Evolutionary conservation across 257 asterid genomes (phyloP), one percentile per base, ranked within the genome.

Genomic region (Asclepias syriaca): DNA sequence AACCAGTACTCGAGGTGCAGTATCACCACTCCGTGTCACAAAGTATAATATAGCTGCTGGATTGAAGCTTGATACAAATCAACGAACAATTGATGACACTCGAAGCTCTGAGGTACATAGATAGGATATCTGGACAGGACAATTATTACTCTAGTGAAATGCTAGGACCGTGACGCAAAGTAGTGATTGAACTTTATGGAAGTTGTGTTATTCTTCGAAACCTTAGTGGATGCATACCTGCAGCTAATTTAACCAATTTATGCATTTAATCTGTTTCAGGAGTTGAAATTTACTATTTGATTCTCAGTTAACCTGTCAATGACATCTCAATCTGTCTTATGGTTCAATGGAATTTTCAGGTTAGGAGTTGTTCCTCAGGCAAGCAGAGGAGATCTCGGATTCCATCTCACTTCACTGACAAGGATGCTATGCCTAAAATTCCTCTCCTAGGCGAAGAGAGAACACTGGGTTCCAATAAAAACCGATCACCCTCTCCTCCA

Each of bases 401-500:
- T 56, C 93, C 97, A 71, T 86, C 96, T 59, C 89, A 93, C 86
- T 90, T 90, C 81, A 80, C 68, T 16, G 96, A 93, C 86, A 90
- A 70, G 81, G 98, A 92, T 80, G 43, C 72, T 32, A 61, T 77
- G 8, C 83, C 86, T 18, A 88, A 87, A 83, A 40, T 82, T 77
- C 81, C 90, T 55, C 77, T 85, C 72, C 81, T 79, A 50, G 53
- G 84, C 11, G 93, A 87, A 81, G 91, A 87, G 57, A 84, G 81
- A 81, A 64, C 83, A 27, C 48, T 69, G 68, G 77, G 74, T 80
- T 59, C 83, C 72, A 48, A 58, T 50, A 82, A 80, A 75, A 72
- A 86, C 65, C 85, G 93, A 78, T 87, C 84, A 78, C 91, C 97
- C 43, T 92, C 98, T 12, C 97, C 98, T 63, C 95, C 97, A 1